Evolutionary conservation across 108 stramenopile species (phyloP).

Genomic region (Craspedostauros australis): DNA sequence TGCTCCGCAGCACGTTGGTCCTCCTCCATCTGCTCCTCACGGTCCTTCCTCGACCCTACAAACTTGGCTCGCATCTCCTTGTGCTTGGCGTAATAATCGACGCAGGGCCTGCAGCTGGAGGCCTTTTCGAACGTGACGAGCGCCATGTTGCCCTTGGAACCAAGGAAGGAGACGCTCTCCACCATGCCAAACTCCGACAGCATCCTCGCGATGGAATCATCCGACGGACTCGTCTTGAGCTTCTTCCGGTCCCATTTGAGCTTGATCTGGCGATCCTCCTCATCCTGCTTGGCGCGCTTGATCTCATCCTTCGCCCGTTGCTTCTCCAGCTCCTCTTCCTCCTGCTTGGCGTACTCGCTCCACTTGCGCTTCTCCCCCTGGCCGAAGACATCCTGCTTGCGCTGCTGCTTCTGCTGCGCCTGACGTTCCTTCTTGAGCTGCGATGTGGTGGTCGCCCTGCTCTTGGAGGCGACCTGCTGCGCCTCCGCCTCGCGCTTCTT

Average conservation of each 20-base stretch:
- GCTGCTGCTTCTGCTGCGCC: conserved; percentile 20
- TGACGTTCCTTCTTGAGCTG: not conserved
- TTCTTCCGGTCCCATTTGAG: conserved; percentile 82
- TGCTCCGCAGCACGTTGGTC: conserved; percentile 2
- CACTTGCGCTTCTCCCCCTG: conserved; percentile 53
- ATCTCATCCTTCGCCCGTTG: conserved; percentile 19
- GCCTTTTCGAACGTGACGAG: conserved; percentile 58
- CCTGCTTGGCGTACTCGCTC: conserved; percentile 42
- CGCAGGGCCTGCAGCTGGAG: conserved; percentile 62
- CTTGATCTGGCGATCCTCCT: conserved; percentile 62
- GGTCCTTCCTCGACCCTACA: conserved; percentile 58
- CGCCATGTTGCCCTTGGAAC: conserved; percentile 72
- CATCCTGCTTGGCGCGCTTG: conserved; percentile 15
- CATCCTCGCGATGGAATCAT: conserved; percentile 43
- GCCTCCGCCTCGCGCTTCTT: conserved; percentile 37
- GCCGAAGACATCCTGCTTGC: conserved; percentile 48
- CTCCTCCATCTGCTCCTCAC: conserved; percentile 16
- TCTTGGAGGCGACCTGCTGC: not conserved
- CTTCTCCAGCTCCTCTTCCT: conserved; percentile 22
- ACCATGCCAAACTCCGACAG: conserved; percentile 62
- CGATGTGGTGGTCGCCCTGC: too few relatives aligned
- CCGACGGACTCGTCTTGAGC: conserved; percentile 49
- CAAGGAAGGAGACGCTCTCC: conserved; percentile 65
- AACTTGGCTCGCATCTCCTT: conserved; percentile 72
- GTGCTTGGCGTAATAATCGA: conserved; percentile 54